Evolutionary conservation across 306 rosid genomes (phyloP).

Genomic region (Prunus kanzakura): DNA sequence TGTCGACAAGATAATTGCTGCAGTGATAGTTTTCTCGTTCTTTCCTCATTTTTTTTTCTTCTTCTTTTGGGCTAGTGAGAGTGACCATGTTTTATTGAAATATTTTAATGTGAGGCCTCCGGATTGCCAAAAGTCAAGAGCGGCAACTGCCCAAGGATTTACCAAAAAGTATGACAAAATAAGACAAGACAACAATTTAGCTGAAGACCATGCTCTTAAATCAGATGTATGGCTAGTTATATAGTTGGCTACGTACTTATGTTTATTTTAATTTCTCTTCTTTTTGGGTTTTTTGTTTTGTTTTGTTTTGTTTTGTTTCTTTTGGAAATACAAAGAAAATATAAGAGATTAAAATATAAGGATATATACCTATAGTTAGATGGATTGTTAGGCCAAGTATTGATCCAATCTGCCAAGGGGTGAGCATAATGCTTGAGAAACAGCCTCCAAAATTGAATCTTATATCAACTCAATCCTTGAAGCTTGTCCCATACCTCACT

Average conservation of each 20-base stretch:
- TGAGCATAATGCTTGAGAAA: conserved; percentile 61
- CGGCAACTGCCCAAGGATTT: background rate
- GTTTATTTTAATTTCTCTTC: background rate
- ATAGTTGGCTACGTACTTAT: background rate
- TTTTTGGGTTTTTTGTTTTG: no score
- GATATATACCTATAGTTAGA: conserved; percentile 30
- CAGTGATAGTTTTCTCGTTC: no score
- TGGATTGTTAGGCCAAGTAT: conserved; percentile 53
- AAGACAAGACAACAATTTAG: background rate
- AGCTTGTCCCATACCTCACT: conserved; percentile 48
- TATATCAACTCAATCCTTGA: conserved; percentile 41
- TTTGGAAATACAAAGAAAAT: background rate
- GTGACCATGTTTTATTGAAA: background rate
- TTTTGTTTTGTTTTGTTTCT: no score
- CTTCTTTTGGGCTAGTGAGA: no score
- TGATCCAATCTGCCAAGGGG: conserved; percentile 46
- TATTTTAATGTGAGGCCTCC: background rate
- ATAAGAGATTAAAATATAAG: no score
- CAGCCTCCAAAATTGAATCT: conserved; percentile 48
- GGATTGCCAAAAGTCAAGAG: background rate
- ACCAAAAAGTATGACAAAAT: background rate
- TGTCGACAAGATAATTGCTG: no score
- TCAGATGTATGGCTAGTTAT: background rate
- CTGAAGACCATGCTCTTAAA: background rate
- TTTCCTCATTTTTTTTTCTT: no score